Percentiles rank a stretch among this genome's conserved stretches.
Evolutionary conservation across 257 asterid species (phyloP).

Genomic region (Lycium barbarum): DNA sequence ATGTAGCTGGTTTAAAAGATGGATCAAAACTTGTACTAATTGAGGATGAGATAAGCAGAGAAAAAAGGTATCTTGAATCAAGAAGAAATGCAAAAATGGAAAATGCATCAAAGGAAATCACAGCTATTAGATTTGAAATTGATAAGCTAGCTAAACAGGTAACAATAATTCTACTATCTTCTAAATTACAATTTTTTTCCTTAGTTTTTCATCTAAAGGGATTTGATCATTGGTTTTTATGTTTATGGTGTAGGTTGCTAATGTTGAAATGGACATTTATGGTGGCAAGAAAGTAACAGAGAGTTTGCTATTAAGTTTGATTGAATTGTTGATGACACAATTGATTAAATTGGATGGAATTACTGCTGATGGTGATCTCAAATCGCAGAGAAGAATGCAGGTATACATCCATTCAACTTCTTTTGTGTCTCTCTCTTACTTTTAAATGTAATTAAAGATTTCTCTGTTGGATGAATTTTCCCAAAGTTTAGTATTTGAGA

Average conservation of each 20-base stretch:
- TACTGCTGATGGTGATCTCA: constrained; percentile 90
- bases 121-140: constrained; percentile 64
- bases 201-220: background rate
- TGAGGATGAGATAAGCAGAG: constrained; percentile 73
- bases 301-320: constrained; percentile 58
- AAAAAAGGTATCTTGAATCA: constrained; percentile 56
- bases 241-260: constrained; percentile 59
- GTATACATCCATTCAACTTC: constrained; percentile 39
- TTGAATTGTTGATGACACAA: constrained; percentile 82
- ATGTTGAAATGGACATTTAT: constrained; percentile 67
- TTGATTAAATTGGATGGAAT: constrained; percentile 84
- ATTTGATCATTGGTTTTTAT: background rate
- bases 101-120: constrained; percentile 67
- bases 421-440: background rate
- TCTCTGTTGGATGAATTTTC: background rate
- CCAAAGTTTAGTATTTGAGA: background rate
- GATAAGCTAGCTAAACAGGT: constrained; percentile 87
- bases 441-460: background rate
- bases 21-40: constrained; percentile 71
- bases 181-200: too few species aligned
- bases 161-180: background rate
- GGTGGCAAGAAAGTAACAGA: constrained; percentile 85
- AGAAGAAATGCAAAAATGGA: constrained; percentile 63
- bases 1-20: constrained; percentile 66
- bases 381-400: constrained; percentile 89